Percentiles rank a stretch among this genome's conserved stretches.
Evolutionary conservation across 139 green algal genomes (phyloP).

Genomic region (Astrephomene gubernaculifera): DNA sequence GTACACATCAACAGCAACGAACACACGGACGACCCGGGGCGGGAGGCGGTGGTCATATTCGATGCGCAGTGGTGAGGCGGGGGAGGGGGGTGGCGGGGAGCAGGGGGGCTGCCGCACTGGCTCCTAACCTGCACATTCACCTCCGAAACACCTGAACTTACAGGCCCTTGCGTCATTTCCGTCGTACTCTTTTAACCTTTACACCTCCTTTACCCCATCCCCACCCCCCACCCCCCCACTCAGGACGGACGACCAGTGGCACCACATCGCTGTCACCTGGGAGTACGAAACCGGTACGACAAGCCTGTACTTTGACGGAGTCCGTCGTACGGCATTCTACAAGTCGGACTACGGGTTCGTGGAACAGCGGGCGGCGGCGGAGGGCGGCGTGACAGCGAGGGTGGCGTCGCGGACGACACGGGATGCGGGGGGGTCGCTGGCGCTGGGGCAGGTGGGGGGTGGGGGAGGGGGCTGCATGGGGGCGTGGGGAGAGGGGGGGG

Average conservation of each 20-base stretch:
- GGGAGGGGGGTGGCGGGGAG: no score
- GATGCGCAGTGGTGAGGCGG: constrained; percentile 72
- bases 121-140: no score
- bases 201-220: not conserved
- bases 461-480: not conserved
- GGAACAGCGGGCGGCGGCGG: constrained; percentile 41
- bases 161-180: no score
- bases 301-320: constrained; percentile 82
- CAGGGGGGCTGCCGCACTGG: no score
- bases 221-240: not conserved
- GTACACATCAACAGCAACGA: constrained; percentile 91
- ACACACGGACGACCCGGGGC: constrained; percentile 64
- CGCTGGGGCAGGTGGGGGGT: constrained; percentile 82
- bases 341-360: constrained; percentile 50
- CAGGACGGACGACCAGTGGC: constrained; percentile 84
- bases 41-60: constrained; percentile 83
- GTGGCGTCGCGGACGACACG: constrained; percentile 65
- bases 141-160: no score
- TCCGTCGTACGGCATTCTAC: constrained; percentile 69
- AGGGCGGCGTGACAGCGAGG: constrained; percentile 71
- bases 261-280: constrained; percentile 89
- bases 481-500: no score
- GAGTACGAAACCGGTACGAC: constrained; percentile 66
- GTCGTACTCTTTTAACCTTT: not conserved
- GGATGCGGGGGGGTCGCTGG: constrained; percentile 69